Base-by-base conservation (phyloP, 371 early-diverging fungal genomes). In the Paraphysoderma sedebokerense region DNA sequence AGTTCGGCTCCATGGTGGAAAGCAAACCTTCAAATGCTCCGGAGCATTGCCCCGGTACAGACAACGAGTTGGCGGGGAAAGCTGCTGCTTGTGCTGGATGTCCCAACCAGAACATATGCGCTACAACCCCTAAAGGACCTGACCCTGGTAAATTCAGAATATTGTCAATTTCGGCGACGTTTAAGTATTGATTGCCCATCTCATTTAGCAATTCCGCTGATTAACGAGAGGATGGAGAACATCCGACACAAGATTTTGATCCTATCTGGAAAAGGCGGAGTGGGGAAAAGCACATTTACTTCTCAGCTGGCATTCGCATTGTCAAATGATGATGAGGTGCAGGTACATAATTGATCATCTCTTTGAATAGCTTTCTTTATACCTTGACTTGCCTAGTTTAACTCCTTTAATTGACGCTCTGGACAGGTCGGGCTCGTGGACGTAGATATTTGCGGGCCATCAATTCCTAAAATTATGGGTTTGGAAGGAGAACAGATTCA, bases 241-340 rank as follows among this genome's bases (percentile, higher is more conserved):
- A 76, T 86, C 23, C 74, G 73, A 52, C 81, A 82, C 57, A 86
- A 85, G 58, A 67, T 98, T 41, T 70, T 98, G n/a, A 76, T 99
- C 1, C 79, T 98, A 32, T 90, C 92, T 6, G 99, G 99, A 44
- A 99, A 99, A 61, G 99, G 99, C 35, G 99, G 99, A 30, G 99
- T 98, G 6, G 99, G 97, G 32, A 97, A 97, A 62, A 79, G 82
- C 32, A 87, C 87, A 15, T 82, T 87, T 44, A 79, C 84, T n/a
- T n/a, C 77, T 0, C 82, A 86, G 38, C 72, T 92, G 0, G 79
- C 84, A 0, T 81, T 83, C 57, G 79, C 87, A 3, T 69, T 88
- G 20, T 68, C 82, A 0, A 55, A 60, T 17, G 77, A 81, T 32
- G 72, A 72, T 26, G 68, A 71, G 27, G 58, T 51, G 7, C 65